These are phyloP conservation scores for Paramyrothecium sp. DNA, from an alignment of 2,329 filamentous ascomycete genomes.

Conservation along the genomic window DNA sequence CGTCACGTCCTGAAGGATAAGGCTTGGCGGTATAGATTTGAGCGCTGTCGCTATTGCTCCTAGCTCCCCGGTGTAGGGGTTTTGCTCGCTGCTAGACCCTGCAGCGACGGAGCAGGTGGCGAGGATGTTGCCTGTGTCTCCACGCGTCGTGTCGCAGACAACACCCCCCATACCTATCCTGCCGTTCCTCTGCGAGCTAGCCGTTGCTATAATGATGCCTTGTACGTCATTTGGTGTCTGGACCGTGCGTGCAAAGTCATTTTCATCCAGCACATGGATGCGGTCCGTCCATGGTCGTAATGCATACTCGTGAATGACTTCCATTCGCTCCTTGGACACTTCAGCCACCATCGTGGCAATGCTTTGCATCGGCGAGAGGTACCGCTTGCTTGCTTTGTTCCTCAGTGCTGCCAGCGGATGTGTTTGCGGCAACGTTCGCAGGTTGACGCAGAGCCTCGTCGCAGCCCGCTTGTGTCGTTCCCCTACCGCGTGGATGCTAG, in stretches of 20 bases:
- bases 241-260: background rate
- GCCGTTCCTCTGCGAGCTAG: constrained; percentile 4
- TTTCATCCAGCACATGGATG: background rate
- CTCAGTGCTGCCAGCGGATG: constrained; percentile 6
- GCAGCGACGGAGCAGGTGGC: constrained; percentile 11
- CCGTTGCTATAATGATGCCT: constrained; percentile 6
- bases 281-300: constrained; percentile 1
- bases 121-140: constrained; percentile 1
- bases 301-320: constrained; percentile 3
- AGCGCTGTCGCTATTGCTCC: constrained; percentile 9
- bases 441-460: constrained; percentile 2
- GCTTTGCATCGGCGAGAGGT: constrained; percentile 4
- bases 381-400: background rate
- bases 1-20: constrained; percentile 5
- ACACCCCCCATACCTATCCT: constrained; percentile 8
- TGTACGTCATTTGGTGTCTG: constrained; percentile 1
- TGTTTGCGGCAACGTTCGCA: constrained; percentile 1
- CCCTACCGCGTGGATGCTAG: constrained; percentile 1
- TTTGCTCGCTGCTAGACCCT: constrained; percentile 11
- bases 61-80: constrained; percentile 12
- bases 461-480: background rate
- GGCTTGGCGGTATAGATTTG: constrained; percentile 6
- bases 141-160: background rate
- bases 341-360: background rate
- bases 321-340: constrained; percentile 2